Evolutionary conservation across 164 flowering plant genomes (phyloP).

Genomic region (Dillenia suffruticosa): DNA sequence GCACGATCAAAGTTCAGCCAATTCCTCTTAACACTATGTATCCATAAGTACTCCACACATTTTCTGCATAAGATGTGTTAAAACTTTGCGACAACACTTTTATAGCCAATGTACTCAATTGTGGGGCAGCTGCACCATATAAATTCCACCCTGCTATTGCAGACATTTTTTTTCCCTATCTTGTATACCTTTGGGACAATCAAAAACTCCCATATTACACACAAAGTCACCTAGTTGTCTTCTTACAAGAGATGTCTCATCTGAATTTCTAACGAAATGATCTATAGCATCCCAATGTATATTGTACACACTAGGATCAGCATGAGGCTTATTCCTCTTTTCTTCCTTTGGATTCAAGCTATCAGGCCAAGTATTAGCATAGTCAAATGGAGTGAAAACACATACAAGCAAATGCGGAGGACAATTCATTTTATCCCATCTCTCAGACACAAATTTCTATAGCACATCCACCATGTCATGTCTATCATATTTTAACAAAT

Average conservation of each 20-base stretch:
- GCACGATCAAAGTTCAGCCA: background rate
- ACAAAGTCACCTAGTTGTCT: constrained; percentile 11
- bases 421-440: constrained; percentile 18
- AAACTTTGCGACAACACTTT: constrained; percentile 12
- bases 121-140: constrained; percentile 8
- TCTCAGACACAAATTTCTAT: constrained; percentile 1
- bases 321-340: constrained; percentile 8
- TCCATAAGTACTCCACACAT: too few relatives aligned
- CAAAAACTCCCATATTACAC: constrained; percentile 5
- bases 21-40: constrained; percentile 9
- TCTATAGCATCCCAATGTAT: constrained; percentile 3
- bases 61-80: constrained; percentile 8
- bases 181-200: constrained; percentile 4
- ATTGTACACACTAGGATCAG: background rate
- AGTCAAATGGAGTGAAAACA: constrained; percentile 16
- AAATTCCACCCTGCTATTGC: constrained; percentile 17
- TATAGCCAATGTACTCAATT: constrained; percentile 6
- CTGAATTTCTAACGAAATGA: background rate
- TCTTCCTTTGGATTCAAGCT: constrained; percentile 2
- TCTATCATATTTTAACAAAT: background rate
- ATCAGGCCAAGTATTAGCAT: constrained; percentile 8
- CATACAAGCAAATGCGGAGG: constrained; percentile 22
- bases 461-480: background rate
- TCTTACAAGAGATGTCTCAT: background rate
- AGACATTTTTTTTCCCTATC: constrained; percentile 10